Percentiles rank a stretch among this genome's conserved stretches.
Evolutionary conservation across 495 filamentous ascomycete species (phyloP).

Genomic region (Saxophila tyrrhenica): DNA sequence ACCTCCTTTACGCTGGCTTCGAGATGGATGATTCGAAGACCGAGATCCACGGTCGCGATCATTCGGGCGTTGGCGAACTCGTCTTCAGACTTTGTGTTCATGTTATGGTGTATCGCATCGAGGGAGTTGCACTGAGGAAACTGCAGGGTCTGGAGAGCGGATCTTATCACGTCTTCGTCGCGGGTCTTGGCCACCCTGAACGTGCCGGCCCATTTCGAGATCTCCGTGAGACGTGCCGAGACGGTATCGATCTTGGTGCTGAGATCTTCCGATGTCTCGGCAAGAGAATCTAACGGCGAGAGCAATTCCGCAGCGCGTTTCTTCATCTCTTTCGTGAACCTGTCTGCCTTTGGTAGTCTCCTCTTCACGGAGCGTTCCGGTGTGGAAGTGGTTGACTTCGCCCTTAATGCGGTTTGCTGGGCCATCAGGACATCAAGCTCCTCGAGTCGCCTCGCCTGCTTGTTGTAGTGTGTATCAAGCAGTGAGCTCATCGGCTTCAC

Average conservation of each 20-base stretch:
- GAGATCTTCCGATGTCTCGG: not conserved
- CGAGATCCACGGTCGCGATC: not conserved
- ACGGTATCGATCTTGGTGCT: not conserved
- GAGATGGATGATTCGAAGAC: constrained; percentile 4
- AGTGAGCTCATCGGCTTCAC: not conserved
- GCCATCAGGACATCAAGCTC: not conserved
- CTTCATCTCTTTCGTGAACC: too few species aligned
- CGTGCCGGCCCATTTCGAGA: not conserved
- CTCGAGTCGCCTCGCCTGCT: not conserved
- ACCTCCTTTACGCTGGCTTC: constrained; percentile 4
- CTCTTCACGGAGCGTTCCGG: not conserved
- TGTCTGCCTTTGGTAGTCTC: too few species aligned
- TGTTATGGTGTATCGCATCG: not conserved
- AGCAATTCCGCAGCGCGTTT: not conserved
- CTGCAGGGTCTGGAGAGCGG: not conserved
- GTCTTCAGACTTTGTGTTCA: not conserved
- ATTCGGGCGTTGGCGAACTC: not conserved
- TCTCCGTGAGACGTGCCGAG: not conserved
- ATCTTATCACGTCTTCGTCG: not conserved
- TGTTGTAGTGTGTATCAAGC: not conserved
- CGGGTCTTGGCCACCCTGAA: not conserved
- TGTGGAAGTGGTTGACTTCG: not conserved
- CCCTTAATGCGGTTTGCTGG: not conserved
- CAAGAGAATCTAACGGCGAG: not conserved
- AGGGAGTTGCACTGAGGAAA: not conserved